Evolutionary conservation across 2,329 filamentous ascomycete genomes (phyloP).

Genomic region (Madurella mycetomatis): DNA sequence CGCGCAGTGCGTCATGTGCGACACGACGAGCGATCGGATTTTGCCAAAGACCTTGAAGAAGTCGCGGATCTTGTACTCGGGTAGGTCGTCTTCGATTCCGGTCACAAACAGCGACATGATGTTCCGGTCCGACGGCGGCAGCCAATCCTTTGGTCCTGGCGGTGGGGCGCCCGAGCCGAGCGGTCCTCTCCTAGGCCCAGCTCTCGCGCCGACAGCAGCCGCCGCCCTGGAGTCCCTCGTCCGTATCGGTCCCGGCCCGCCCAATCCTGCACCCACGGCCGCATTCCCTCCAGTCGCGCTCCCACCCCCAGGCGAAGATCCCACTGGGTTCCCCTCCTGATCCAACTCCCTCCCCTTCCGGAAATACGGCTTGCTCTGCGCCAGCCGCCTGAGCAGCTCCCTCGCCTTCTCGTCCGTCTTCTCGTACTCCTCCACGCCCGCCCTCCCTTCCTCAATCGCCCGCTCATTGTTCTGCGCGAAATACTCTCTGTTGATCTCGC

Average conservation of each 20-base stretch:
- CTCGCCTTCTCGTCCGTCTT: conserved; percentile 96
- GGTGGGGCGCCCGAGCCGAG: conserved; percentile 65
- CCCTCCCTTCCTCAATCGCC: conserved; percentile 87
- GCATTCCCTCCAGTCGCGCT: conserved; percentile 41
- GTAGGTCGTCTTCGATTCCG: conserved; percentile 91
- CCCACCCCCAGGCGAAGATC: conserved; percentile 33
- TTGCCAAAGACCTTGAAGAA: conserved; percentile 88
- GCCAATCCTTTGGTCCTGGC: conserved; percentile 77
- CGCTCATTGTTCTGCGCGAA: conserved; percentile 97
- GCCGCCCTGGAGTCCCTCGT: conserved; percentile 62
- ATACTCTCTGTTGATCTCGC: conserved; percentile 92
- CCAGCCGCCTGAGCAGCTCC: conserved; percentile 77
- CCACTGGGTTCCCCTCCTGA: conserved; percentile 43
- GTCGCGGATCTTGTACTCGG: conserved; percentile 83
- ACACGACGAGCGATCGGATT: conserved; percentile 89
- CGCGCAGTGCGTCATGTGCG: conserved; percentile 93
- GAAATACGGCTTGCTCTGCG: conserved; percentile 92
- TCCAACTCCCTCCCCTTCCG: conserved; percentile 78
- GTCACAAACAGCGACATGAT: conserved; percentile 94
- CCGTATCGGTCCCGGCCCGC: conserved; percentile 72
- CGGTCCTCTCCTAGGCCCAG: conserved; percentile 50
- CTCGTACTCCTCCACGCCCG: conserved; percentile 83
- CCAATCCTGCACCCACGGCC: conserved; percentile 52
- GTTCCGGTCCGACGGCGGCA: conserved; percentile 76
- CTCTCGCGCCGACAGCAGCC: conserved; percentile 44